A percentile compares a stretch with the other conserved stretches of the same genome.
These are phyloP conservation scores for Wickerhamomyces sp. DNA, from an alignment of 1,139 yeast species.

Conservation along the genomic window DNA sequence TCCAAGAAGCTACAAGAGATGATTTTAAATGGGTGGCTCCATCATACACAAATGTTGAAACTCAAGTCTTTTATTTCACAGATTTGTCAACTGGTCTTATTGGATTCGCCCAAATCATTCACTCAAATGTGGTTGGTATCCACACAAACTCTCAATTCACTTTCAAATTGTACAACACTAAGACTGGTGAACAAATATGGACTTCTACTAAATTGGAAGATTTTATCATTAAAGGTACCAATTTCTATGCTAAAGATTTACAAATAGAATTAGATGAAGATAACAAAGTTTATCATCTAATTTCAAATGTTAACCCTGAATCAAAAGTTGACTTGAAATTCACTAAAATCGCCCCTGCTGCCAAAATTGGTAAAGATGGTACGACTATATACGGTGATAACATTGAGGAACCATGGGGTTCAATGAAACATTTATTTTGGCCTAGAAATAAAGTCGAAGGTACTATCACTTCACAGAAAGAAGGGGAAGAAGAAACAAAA, in stretches of 20 bases:
- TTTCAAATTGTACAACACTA: constrained; percentile 60
- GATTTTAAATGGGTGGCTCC: constrained; percentile 81
- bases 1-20: constrained; percentile 46
- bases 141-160: constrained; percentile 95
- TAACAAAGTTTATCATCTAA: constrained; percentile 50
- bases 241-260: constrained; percentile 72
- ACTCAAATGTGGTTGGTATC: constrained; percentile 84
- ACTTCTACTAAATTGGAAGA: constrained; percentile 86
- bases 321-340: constrained; percentile 70
- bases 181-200: constrained; percentile 49
- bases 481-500: constrained; percentile 19
- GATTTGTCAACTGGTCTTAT: constrained; percentile 56
- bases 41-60: constrained; percentile 84
- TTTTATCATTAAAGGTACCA: constrained; percentile 70
- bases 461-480: constrained; percentile 36
- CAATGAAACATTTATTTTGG: constrained; percentile 96
- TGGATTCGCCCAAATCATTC: constrained; percentile 93
- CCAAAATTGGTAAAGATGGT: constrained; percentile 89
- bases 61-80: constrained; percentile 85
- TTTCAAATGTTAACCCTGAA: constrained; percentile 63
- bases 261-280: constrained; percentile 59
- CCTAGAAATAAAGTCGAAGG: constrained; percentile 80
- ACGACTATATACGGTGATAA: constrained; percentile 82
- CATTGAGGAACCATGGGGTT: constrained; percentile 85
- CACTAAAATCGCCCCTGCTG: constrained; percentile 67